Percentiles rank a stretch among this genome's conserved stretches.
Conservation (phyloP, 768 basidiomycete species). For the Cystobasidiopsis lactophilus region DNA sequence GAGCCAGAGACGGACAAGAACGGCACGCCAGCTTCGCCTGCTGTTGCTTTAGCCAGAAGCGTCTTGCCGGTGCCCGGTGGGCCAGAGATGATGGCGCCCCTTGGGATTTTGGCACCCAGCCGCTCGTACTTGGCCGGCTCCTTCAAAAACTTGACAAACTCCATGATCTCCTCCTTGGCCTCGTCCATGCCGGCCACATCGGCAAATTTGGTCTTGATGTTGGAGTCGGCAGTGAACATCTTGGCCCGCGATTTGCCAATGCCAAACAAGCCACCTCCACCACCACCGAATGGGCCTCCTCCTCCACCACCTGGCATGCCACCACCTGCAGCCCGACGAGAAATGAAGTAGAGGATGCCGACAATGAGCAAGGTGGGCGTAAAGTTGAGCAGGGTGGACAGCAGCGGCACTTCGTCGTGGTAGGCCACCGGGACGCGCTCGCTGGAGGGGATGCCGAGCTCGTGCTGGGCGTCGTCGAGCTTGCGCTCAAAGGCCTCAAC, state of each 20-base stretch:
- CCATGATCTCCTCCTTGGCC: slow-evolving; percentile 99
- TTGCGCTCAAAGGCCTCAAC: slow-evolving; percentile 91
- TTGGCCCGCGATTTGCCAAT: slow-evolving; percentile 89
- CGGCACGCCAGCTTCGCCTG: slow-evolving; percentile 89
- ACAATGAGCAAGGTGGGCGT: slow-evolving; percentile 84
- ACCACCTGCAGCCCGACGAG: slow-evolving; percentile 37
- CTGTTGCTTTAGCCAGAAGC: slow-evolving; percentile 88
- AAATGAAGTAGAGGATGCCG: slow-evolving; percentile 74
- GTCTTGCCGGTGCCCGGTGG: slow-evolving; percentile 98
- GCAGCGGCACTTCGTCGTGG: slow-evolving; percentile 73
- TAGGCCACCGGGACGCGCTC: slow-evolving; percentile 95
- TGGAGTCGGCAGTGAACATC: slow-evolving; percentile 86
- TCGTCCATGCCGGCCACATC: slow-evolving; percentile 99
- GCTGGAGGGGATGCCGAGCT: slow-evolving; percentile 71
- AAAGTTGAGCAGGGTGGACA: slow-evolving; percentile 63
- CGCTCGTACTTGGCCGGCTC: slow-evolving; percentile 84
- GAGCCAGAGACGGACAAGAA: slow-evolving; percentile 98
- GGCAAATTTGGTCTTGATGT: slow-evolving; percentile 76
- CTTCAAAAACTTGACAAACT: slow-evolving; percentile 97
- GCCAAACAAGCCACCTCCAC: slow-evolving; percentile 74
- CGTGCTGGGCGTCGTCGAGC: slow-evolving; percentile 75
- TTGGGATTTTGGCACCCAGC: slow-evolving; percentile 91
- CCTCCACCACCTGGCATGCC: slow-evolving; percentile 36
- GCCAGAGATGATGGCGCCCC: slow-evolving; percentile 80
- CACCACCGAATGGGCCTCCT: slow-evolving; percentile 18